Base-by-base conservation (phyloP, 345 rosid species). In the Erysimum cheiranthoides region DNA sequence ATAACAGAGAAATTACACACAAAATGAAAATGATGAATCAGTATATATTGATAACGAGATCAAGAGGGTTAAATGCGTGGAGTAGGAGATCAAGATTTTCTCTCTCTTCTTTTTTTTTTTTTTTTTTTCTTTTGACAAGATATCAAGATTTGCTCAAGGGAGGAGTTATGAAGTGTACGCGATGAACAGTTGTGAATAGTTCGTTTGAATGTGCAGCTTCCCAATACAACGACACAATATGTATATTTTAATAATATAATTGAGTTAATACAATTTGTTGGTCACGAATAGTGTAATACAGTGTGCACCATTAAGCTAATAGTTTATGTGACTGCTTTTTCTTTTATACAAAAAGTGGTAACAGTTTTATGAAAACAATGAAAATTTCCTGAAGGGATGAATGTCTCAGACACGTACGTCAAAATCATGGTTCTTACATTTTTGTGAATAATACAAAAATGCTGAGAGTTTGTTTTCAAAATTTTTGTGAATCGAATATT, bases 321-420 rank as follows among this genome's bases (percentile, higher is more conserved):
- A 76, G 66, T 76, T 61, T 57, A 43, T 70, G 49, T 70, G 40
- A 62, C 4, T 70, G 59, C 30, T 31, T 70, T 38, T 61, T 56
- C 39, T n/a, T 53, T 49, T 70, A 42, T 28, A 16, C 40, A 36
- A 53, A 70, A 64, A 35, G 36, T 46, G 13, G 10, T 42, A 76
- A 54, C 49, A 76, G 52, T 76, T 66, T 77, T 46, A 45, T 71
- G 67, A 71, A 70, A 71, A 77, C 76, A 65, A 71, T 77, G 76
- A 65, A 64, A 64, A 17, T 9, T 71, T 70, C 61, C 76, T 36
- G 4, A 70, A 71, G 57, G 66, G 76, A 65, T 71, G 80, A 77
- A 77, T 71, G 67, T 77, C 70, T 57, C 68, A 71, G 67, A 71
- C 68, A 43, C 39, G 76, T 77, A 77, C 80, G 66, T 70, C 72